phyloP scores from a whole-genome alignment of 2,329 filamentous ascomycete genomes.

The Monosporascus cannonballus region DNA sequence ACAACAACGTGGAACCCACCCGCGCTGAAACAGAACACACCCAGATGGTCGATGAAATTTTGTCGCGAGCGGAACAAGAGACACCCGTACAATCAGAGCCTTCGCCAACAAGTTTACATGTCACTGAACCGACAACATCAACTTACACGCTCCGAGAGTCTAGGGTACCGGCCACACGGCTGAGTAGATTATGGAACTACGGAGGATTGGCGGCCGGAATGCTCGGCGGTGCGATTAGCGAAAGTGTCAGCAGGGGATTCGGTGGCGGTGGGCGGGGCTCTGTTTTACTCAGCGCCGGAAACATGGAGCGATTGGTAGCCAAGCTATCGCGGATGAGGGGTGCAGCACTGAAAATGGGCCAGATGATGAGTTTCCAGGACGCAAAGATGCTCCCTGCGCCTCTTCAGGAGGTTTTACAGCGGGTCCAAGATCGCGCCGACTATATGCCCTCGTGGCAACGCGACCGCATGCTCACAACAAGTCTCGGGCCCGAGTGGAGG shows the following conservation, averaged over 20 bases:
- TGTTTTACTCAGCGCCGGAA: slow-evolving; percentile 77
- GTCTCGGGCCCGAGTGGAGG: slow-evolving; percentile 80
- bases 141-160: slow-evolving; percentile 77
- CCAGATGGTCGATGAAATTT: slow-evolving; percentile 16
- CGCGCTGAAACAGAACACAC: slow-evolving; percentile 16
- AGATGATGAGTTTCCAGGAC: slow-evolving; percentile 98
- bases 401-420: slow-evolving; percentile 83
- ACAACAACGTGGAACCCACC: slow-evolving; percentile 15
- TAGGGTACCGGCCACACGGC: slow-evolving; percentile 77
- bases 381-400: slow-evolving; percentile 85
- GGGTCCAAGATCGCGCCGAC: slow-evolving; percentile 92
- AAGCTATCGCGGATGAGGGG: slow-evolving; percentile 95
- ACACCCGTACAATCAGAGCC: slow-evolving; percentile 1
- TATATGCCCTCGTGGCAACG: slow-evolving; percentile 97
- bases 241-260: slow-evolving; percentile 74
- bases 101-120: slow-evolving; percentile 3
- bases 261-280: slow-evolving; percentile 65
- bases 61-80: slow-evolving; percentile 19
- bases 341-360: slow-evolving; percentile 91
- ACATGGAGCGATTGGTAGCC: slow-evolving; percentile 87
- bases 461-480: slow-evolving; percentile 71
- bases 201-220: slow-evolving; percentile 88
- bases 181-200: slow-evolving; percentile 92
- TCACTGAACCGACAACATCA: slow-evolving; percentile 14
- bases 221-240: slow-evolving; percentile 85